Percentiles rank a stretch among this genome's conserved stretches.
These are phyloP conservation scores for Sporothrix inflata DNA, from an alignment of 2,329 filamentous ascomycete genomes.

Conservation along the genomic window DNA sequence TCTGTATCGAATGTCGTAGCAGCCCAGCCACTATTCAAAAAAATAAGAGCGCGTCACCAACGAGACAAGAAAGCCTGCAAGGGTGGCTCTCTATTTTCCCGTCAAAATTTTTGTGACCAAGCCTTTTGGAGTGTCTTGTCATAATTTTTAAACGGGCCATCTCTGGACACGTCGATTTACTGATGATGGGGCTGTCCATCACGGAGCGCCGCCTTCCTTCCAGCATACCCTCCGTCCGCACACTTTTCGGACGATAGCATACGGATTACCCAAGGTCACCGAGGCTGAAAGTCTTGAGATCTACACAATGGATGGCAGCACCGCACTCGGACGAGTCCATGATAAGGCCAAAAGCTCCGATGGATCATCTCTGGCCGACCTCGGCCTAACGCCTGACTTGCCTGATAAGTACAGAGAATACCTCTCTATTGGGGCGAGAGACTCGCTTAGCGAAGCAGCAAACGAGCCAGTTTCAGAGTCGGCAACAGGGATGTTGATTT, in stretches of 20 bases:
- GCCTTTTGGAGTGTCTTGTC: background rate
- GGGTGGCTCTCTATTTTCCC: background rate
- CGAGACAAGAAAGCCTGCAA: background rate
- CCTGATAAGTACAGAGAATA: background rate
- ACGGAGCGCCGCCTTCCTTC: background rate
- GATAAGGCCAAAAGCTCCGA: background rate
- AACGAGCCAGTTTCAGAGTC: background rate
- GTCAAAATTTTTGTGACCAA: background rate
- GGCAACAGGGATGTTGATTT: background rate
- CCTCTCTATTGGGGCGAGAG: background rate
- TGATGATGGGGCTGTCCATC: slow-evolving; percentile 1
- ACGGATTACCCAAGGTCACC: background rate
- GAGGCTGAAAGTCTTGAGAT: background rate
- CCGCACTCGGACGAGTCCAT: background rate
- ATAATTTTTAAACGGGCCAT: background rate
- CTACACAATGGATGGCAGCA: background rate
- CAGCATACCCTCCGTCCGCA: background rate
- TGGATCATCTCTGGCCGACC: background rate
- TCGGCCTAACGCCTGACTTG: background rate
- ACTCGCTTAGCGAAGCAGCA: background rate
- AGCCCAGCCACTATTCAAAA: background rate
- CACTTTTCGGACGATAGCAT: background rate
- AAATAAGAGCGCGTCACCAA: background rate
- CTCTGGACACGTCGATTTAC: background rate
- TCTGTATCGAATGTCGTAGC: background rate